Evolutionary conservation across 176 grass and related monocot species (phyloP).

Genomic region (Triticum turgidum): DNA sequence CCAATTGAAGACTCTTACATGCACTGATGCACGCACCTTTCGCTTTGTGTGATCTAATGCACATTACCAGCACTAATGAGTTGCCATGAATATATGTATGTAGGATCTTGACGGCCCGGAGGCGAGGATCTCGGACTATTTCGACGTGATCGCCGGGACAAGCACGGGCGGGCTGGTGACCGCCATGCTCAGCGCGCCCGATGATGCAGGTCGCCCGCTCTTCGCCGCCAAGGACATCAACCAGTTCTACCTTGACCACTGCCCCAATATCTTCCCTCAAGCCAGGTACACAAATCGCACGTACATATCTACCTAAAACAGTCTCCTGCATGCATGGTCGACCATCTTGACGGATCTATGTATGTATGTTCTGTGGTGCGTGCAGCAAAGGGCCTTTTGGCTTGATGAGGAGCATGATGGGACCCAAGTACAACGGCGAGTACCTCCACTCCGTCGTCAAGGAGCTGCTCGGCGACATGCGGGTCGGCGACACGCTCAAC

Average conservation of each 20-base stretch:
- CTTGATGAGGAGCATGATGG: not conserved
- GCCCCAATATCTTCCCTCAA: constrained; percentile 37
- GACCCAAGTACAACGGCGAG: constrained; percentile 5
- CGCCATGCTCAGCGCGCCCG: constrained; percentile 40
- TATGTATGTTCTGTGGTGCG: not conserved
- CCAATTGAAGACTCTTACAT: not conserved
- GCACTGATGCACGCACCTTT: not conserved
- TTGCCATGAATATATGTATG: too few species aligned
- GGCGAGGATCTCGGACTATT: constrained; percentile 56
- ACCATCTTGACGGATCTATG: not conserved
- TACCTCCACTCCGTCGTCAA: not conserved
- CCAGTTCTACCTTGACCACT: constrained; percentile 36
- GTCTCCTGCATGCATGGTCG: not conserved
- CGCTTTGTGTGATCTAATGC: not conserved
- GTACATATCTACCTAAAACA: not conserved
- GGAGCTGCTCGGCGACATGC: not conserved
- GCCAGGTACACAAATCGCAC: not conserved
- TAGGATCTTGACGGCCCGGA: constrained; percentile 1
- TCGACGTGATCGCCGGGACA: constrained; percentile 79
- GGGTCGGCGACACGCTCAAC: not conserved
- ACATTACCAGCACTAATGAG: not conserved
- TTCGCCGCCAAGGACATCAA: constrained; percentile 50
- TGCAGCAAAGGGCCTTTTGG: not conserved
- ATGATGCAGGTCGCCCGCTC: not conserved
- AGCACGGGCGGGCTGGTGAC: constrained; percentile 60